Evolutionary conservation across 2,329 filamentous ascomycete genomes (phyloP), one percentile per base, ranked within the genome.

Genomic region (Aspergillus fumigatus): DNA sequence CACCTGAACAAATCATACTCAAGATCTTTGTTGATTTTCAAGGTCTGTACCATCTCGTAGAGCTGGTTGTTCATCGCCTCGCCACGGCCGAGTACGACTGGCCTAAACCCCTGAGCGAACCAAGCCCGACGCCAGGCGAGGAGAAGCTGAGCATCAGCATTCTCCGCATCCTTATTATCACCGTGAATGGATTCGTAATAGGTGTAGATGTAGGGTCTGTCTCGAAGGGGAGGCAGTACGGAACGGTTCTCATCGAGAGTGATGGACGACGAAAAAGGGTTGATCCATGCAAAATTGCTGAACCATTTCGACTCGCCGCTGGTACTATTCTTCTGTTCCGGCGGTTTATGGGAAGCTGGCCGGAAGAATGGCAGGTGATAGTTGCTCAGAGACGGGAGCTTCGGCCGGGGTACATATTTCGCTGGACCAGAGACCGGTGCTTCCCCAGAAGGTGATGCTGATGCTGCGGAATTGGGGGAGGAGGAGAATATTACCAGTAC

Each of bases 31-130:
- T 86, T 80, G 29, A 92, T 76, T 56, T 84, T 73, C 48, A 70
- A 54, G 23, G 73, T 70, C 71, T 92, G 87, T 53, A 96, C 77
- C 53, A 86, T 80, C 62, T 86, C 80, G 70, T 93, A 96, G 21
- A 89, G 75, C 1, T 89, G 89, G 68, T 96, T 94, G 67, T 86
- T 86, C 80, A 87, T 88, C 19, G 92, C 92, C 70, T 97, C 93
- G 1, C 83, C 85, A 17, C 85, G 83, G 51, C 89, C 87, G 55
- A 97, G 75, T 43, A 97, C 88, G 7, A 94, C 81, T 0, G 94
- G 93, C 60, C 82, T 86, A 76, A 97, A 97, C 10, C 93, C 94
- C 67, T 95, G 86, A 0, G 92, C 91, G 90, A 91, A 97, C 92
- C 93, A 97, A 2, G 93, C 92, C 48, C 91, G 84, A 58, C 92